These are phyloP conservation scores for Pseudonitzschia delicatissima DNA, from an alignment of 108 stramenopile genomes.

Conservation along the genomic window DNA sequence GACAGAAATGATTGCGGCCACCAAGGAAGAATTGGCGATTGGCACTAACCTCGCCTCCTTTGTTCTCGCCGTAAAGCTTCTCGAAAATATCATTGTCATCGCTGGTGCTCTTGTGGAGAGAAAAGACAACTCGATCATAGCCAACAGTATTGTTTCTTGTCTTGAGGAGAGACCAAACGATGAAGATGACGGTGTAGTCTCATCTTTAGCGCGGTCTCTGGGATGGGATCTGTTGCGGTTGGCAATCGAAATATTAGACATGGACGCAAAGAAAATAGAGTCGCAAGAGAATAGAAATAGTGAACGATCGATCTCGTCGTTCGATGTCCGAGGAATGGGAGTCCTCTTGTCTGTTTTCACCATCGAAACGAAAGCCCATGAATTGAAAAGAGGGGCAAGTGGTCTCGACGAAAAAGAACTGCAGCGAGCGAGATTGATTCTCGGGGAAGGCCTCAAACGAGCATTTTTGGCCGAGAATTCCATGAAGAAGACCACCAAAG, in stretches of 20 bases:
- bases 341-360: conserved; percentile 61
- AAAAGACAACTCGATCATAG: conserved; percentile 42
- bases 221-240: conserved; percentile 50
- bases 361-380: conserved; percentile 24
- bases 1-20: conserved; percentile 21
- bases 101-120: conserved; percentile 41
- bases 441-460: conserved; percentile 63
- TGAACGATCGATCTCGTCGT: conserved; percentile 33
- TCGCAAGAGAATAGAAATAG: conserved; percentile 22
- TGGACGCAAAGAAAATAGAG: conserved; percentile 27
- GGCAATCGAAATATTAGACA: conserved; percentile 39
- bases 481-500: neutral
- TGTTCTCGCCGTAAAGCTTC: conserved; percentile 35
- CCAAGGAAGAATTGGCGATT: neutral
- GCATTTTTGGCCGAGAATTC: conserved; percentile 59
- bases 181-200: conserved; percentile 52
- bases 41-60: neutral
- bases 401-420: conserved; percentile 6
- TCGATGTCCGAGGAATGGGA: conserved; percentile 60
- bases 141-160: conserved; percentile 55
- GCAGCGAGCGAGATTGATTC: conserved; percentile 37
- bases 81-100: conserved; percentile 46
- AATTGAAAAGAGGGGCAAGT: conserved; percentile 2
- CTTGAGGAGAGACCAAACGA: conserved; percentile 47
- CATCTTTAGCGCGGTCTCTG: conserved; percentile 53